Base-by-base conservation (phyloP, 495 filamentous ascomycete genomes). In the Neurospora hispaniola region DNA sequence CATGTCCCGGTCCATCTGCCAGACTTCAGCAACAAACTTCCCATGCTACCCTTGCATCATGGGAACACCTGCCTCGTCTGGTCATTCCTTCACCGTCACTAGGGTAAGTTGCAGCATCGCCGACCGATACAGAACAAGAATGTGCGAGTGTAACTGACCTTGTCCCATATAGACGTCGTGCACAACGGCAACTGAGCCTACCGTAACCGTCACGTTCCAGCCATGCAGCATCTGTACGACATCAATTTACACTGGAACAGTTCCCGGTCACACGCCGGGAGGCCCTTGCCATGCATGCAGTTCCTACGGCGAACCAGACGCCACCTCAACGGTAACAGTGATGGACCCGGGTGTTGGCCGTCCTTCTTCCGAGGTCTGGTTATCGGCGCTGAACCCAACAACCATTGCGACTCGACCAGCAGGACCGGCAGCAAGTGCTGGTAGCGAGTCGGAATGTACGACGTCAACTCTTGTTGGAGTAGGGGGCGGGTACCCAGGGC, bases 11-110 rank as follows among this genome's bases (percentile, higher is more conserved):
- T 79, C 82, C n/a, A 84, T 84, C 70, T 83, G 80, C 76, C 74
- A 81, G 41, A 81, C 80, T 7, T 75, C 77, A 2, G 78, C 78
- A 4, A 73, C 80, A 2, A 77, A 76, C 68, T 75, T 74, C 41
- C 81, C 82, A 10, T 84, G 82, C 72, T 84, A 83, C 31, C 78
- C 80, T 14, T 84, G 82, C 70, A 75, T 78, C 39, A 75, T 76
- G 48, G 74, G 72, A 11, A 73, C 76, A 14, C 74, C 74, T 14
- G 18, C 75, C 12, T 66, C 78, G 1, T 68, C 70, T 12, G 73
- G 74, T 20, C 74, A 77, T 71, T 76, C 75, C n/a, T 75, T 78
- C 27, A 84, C 82, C 0, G 80, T 81, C 41, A 81, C 81, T 4
- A 71, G 78, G 62, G 80, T 80, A 76, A 73, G 78, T 27, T 35